Conservation (phyloP, 2,329 filamentous ascomycete species). For the Beauveria pseudobassiana region DNA sequence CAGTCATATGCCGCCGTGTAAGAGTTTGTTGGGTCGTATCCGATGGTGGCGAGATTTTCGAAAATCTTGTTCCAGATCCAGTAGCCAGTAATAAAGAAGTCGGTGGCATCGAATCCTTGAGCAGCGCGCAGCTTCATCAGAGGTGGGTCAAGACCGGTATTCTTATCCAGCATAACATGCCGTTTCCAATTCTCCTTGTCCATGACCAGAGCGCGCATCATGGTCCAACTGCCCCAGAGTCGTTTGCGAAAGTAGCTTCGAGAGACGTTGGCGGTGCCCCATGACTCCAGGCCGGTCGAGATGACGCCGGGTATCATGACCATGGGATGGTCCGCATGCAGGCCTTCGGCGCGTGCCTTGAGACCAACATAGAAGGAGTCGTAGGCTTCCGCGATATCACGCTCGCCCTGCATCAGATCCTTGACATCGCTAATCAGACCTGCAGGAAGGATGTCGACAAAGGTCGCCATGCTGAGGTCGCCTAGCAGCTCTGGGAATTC, state of each 20-base stretch:
- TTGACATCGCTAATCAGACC: conserved; percentile 79
- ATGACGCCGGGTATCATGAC: conserved; percentile 98
- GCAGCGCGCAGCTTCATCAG: conserved; percentile 85
- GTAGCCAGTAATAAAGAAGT: conserved; percentile 87
- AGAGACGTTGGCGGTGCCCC: conserved; percentile 81
- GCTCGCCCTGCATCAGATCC: conserved; percentile 79
- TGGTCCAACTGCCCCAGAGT: conserved; percentile 96
- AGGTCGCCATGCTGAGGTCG: conserved; percentile 74
- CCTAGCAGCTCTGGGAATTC: conserved; percentile 58
- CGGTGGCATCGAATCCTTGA: conserved; percentile 94
- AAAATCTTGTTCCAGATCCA: conserved; percentile 99
- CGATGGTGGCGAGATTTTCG: conserved; percentile 91
- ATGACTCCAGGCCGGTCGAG: conserved; percentile 92
- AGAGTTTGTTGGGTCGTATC: conserved; percentile 79
- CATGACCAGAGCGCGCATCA: conserved; percentile 91
- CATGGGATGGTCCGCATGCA: conserved; percentile 76
- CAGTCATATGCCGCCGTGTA: conserved; percentile 77
- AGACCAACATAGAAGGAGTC: conserved; percentile 90
- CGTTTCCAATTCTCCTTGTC: conserved; percentile 93
- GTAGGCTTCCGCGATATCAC: conserved; percentile 74
- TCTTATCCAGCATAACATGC: conserved; percentile 93
- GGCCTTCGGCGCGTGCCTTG: conserved; percentile 72
- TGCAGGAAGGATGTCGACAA: conserved; percentile 82
- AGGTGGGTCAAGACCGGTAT: conserved; percentile 84
- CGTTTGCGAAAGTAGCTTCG: conserved; percentile 89